Conservation (phyloP, 2,329 filamentous ascomycete species). For the Colletotrichum sp. region DNA sequence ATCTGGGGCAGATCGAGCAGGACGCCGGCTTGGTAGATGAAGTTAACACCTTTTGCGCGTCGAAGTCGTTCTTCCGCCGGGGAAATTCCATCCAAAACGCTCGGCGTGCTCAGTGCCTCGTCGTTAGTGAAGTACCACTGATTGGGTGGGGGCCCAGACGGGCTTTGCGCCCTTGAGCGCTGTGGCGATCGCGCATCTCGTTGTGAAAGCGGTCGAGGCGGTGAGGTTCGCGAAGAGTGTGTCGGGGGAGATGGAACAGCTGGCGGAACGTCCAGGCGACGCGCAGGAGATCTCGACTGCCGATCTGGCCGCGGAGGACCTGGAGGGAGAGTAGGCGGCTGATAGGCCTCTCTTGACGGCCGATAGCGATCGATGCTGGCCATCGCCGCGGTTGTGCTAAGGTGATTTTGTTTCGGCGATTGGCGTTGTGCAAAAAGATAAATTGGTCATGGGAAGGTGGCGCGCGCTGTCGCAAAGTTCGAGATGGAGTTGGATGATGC, state of each 20-base stretch:
- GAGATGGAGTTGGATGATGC: not conserved
- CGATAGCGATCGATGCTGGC: slow-evolving; percentile 66
- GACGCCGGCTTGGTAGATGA: slow-evolving; percentile 93
- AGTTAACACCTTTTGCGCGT: slow-evolving; percentile 92
- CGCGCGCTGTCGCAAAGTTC: slow-evolving; percentile 8
- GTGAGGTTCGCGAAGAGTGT: slow-evolving; percentile 59
- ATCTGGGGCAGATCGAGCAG: slow-evolving; percentile 91
- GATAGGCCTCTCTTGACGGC: slow-evolving; percentile 61
- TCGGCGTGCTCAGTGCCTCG: slow-evolving; percentile 83
- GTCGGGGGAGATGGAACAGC: slow-evolving; percentile 66
- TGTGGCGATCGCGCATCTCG: slow-evolving; percentile 48
- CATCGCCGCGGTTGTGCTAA: slow-evolving; percentile 41
- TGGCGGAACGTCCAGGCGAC: slow-evolving; percentile 62
- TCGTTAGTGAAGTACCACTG: slow-evolving; percentile 93
- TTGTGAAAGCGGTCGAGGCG: slow-evolving; percentile 52
- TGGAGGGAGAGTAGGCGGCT: slow-evolving; percentile 52
- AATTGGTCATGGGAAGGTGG: slow-evolving; percentile 3
- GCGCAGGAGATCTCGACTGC: slow-evolving; percentile 54
- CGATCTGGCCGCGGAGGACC: slow-evolving; percentile 42
- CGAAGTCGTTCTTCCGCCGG: slow-evolving; percentile 79
- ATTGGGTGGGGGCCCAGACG: slow-evolving; percentile 40
- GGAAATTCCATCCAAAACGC: slow-evolving; percentile 80
- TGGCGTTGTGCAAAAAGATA: not conserved
- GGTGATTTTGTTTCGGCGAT: not conserved
- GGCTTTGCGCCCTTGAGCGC: slow-evolving; percentile 13